These are phyloP conservation scores for Colletotrichum sp. DNA, from an alignment of 2,329 filamentous ascomycete genomes.

Conservation along the genomic window DNA sequence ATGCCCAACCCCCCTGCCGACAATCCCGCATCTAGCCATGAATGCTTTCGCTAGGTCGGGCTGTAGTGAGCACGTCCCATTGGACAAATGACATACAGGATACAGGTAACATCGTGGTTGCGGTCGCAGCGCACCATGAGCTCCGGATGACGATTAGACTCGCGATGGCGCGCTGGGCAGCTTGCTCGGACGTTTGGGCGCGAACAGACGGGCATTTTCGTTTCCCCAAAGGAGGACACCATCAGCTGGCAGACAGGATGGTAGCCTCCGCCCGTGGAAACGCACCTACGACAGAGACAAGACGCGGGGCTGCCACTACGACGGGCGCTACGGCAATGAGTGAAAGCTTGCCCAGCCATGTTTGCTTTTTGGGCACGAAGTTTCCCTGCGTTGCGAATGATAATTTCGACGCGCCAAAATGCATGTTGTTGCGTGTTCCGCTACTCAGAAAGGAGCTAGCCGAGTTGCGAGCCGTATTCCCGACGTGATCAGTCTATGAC, in stretches of 20 bases:
- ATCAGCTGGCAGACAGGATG: background rate
- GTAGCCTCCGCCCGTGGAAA: background rate
- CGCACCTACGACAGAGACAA: background rate
- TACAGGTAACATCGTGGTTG: background rate
- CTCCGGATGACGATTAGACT: slow-evolving; percentile 19
- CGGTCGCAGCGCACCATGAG: background rate
- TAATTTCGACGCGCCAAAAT: background rate
- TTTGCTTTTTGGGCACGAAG: background rate
- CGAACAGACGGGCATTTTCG: background rate
- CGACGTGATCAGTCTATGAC: background rate
- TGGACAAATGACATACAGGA: background rate
- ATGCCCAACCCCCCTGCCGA: slow-evolving; percentile 4
- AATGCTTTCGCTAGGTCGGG: background rate
- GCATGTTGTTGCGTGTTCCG: background rate
- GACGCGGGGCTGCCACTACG: background rate
- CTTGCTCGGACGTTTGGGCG: background rate
- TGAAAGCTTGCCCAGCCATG: background rate
- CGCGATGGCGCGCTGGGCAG: background rate
- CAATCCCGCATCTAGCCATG: slow-evolving; percentile 7
- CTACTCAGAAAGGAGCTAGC: background rate
- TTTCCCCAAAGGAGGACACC: background rate
- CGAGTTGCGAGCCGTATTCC: background rate
- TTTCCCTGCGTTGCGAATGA: background rate
- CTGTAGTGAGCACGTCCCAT: background rate
- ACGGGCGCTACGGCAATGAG: background rate